These are phyloP conservation scores for Bolboschoenus planiculmis DNA, from an alignment of 176 grass and related monocot species.

Conservation along the genomic window DNA sequence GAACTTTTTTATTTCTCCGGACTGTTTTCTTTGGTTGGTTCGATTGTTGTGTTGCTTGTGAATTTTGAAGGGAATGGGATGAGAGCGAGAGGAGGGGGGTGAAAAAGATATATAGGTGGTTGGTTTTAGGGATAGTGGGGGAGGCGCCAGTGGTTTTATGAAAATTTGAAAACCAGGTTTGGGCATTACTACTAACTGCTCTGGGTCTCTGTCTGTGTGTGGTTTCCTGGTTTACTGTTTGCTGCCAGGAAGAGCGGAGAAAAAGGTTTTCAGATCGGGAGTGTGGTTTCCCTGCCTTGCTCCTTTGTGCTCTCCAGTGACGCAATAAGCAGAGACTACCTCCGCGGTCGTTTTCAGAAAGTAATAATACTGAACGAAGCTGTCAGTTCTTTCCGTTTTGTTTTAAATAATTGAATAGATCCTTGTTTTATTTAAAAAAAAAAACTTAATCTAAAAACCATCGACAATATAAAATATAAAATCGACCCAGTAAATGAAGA, in stretches of 20 bases:
- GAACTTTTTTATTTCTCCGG: neutral
- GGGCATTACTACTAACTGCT: neutral
- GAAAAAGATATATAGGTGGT: conserved; percentile 4
- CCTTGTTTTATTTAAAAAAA: too few species aligned
- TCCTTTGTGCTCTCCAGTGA: neutral
- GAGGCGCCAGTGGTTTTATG: conserved; percentile 12
- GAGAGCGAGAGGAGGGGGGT: neutral
- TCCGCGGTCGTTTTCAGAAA: neutral
- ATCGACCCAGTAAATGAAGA: too few species aligned
- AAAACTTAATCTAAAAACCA: too few species aligned
- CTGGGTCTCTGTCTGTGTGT: neutral
- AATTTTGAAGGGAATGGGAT: neutral
- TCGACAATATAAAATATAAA: too few species aligned
- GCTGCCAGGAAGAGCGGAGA: neutral
- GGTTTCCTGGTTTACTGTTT: conserved; percentile 5
- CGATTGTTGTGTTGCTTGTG: neutral
- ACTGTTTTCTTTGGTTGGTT: neutral
- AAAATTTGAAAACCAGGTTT: neutral
- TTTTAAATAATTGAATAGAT: too few species aligned
- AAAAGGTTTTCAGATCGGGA: neutral
- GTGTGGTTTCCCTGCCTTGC: neutral
- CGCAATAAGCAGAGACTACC: neutral
- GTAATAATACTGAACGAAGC: too few species aligned
- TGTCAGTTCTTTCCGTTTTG: neutral
- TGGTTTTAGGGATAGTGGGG: neutral